Conservation (phyloP, 2,329 filamentous ascomycete genomes). For the Aspergillus intermedius region DNA sequence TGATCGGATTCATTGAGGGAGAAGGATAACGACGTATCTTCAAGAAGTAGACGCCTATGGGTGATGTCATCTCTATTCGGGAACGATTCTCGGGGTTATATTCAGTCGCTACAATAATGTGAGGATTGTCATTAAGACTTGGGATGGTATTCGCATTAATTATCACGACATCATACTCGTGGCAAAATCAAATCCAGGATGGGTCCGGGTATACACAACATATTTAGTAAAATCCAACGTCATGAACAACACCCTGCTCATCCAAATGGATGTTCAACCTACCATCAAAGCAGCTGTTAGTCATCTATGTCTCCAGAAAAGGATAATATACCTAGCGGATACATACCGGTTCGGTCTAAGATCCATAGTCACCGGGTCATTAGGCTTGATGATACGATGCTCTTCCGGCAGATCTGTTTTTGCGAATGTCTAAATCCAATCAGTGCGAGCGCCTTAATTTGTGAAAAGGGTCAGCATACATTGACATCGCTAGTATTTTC, state of each 20-base stretch:
- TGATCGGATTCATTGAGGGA: too few species aligned
- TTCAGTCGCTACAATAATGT: too few species aligned
- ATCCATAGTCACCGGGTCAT: constrained; percentile 35
- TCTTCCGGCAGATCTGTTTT: constrained; percentile 40
- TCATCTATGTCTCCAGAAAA: too few species aligned
- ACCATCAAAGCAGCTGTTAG: background rate
- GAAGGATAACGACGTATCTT: too few species aligned
- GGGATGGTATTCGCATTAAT: too few species aligned
- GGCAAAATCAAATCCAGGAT: too few species aligned
- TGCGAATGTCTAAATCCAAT: constrained; percentile 33
- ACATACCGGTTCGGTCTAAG: constrained; percentile 37
- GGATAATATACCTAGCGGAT: background rate
- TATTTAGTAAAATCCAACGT: constrained; percentile 33
- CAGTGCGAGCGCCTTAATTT: background rate
- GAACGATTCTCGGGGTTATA: too few species aligned
- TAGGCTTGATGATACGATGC: constrained; percentile 39
- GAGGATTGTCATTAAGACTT: too few species aligned
- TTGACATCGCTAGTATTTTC: constrained; percentile 29
- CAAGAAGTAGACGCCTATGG: too few species aligned
- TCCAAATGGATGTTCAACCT: constrained; percentile 42
- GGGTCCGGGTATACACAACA: too few species aligned
- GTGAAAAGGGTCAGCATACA: constrained; percentile 15
- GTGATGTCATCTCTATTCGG: too few species aligned
- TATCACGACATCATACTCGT: too few species aligned
- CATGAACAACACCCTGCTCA: constrained; percentile 37